Base-by-base conservation (phyloP, 2,329 filamentous ascomycete genomes). In the Lecanicillium sp. region DNA sequence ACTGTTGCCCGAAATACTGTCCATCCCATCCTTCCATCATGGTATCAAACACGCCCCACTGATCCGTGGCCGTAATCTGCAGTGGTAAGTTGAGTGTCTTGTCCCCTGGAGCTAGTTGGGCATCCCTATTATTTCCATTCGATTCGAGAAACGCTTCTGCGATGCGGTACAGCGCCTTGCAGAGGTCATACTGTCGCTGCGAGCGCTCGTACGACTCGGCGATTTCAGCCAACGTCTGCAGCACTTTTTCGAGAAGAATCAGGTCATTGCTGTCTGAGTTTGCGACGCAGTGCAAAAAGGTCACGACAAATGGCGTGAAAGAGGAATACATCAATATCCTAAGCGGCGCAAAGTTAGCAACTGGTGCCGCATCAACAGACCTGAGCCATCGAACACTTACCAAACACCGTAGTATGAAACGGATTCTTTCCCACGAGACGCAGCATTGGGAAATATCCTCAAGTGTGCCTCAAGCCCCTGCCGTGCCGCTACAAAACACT, bases 271-370 rank as follows among this genome's bases (percentile, higher is more conserved):
- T 17, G n/a, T 44, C 36, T 7, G 37, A 43, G 28, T 42, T 33
- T 10, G 37, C 31, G 27, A 47, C 47, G 20, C 46, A 46, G 33
- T 49, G 46, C 12, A 49, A 37, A 15, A 49, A 49, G 0, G 43
- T 49, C 25, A 48, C 42, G n/a, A 49, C 39, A 32, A 44, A 49
- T 1, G 47, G 47, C 4, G 47, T 48, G n/a, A 48, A 49, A 5
- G 47, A 49, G 3, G 44, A 45, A n/a, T 46, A 46, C 22, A 48
- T 40, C 13, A 48, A 43, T n/a, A 47, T 47, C 47, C 47, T 49
- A 17, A 12, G 18, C 20, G n/a, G n/a, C n/a, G n/a, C 11, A 18
- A 7, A 13, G 13, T 17, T 36, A 4, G 17, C n/a, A 27, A 11
- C 3, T 7, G 12, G 4, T 15, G 3, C 2, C 14, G 22, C 3